Conservation (phyloP, 2,329 filamentous ascomycete genomes). For the Aspergillus sp. region DNA sequence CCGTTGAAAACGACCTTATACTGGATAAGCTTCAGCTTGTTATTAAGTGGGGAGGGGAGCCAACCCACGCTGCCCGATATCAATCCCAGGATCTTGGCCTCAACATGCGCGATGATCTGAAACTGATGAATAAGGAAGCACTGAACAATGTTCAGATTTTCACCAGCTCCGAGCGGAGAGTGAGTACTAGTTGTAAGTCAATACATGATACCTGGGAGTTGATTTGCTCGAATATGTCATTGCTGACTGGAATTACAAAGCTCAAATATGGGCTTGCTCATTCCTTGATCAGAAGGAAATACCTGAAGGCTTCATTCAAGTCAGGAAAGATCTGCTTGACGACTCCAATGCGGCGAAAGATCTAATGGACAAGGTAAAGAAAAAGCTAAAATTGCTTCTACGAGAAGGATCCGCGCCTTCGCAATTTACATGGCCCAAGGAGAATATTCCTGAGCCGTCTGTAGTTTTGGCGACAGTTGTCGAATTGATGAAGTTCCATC, state of each 20-base stretch:
- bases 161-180: constrained; percentile 90
- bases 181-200: constrained; percentile 72
- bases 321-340: constrained; percentile 91
- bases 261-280: constrained; percentile 89
- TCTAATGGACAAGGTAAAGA: constrained; percentile 99
- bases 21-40: constrained; percentile 96
- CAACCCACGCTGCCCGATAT: constrained; percentile 94
- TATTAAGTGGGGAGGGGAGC: constrained; percentile 98
- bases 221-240: not conserved
- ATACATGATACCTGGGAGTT: not conserved
- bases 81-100: constrained; percentile 93
- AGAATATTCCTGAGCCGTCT: constrained; percentile 90
- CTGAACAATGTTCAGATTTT: constrained; percentile 92
- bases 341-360: constrained; percentile 99
- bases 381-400: constrained; percentile 91
- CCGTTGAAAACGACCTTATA: constrained; percentile 86
- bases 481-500: constrained; percentile 96
- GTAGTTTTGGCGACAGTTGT: constrained; percentile 90
- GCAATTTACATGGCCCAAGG: constrained; percentile 94
- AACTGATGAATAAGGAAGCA: constrained; percentile 88
- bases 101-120: constrained; percentile 92
- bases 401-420: constrained; percentile 91
- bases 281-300: constrained; percentile 88
- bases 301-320: constrained; percentile 79
- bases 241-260: constrained; percentile 39